Base-by-base conservation (phyloP, 208 protist genomes). In the Phytomonas sp. region DNA sequence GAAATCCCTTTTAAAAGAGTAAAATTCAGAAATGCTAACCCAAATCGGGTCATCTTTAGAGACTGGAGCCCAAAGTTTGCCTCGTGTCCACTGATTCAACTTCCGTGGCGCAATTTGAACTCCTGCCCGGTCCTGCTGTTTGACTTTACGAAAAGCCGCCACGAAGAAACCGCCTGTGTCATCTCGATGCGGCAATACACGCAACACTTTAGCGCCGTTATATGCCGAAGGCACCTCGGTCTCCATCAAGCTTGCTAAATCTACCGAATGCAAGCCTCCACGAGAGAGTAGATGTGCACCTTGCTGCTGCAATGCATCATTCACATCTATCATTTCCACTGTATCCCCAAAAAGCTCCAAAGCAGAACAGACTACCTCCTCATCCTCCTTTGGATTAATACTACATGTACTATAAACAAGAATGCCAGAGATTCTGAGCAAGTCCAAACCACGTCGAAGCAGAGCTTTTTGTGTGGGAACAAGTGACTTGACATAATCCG, bases 361-460 rank as follows among this genome's bases (percentile, higher is more conserved):
- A 0, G 70, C 90, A 4, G 85, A 77, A 53, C 84, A 90, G 11
- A 99, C 93, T 53, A 98, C 96, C 65, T 97, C 95, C 77, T 99
- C 97, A 67, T 98, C 90, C 78, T 99, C 97, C 71, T 98, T 92
- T 31, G 97, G 97, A 71, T 98, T 98, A 62, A 99, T 76, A 63
- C 93, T 97, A 80, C 98, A 99, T 17, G 97, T 99, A 67, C 94
- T 98, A 85, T 99, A 99, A 5, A 98, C 97, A 29, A 98, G 83
- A 32, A 93, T 74, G 36, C 98, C 97, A 46, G 67, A 83, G 31
- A 73, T 75, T 30, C 64, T 73, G 17, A 97, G 80, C 40, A 97
- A 71, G 59, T 97, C 93, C 15, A 97, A 76, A 26, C 89, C 95
- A 59, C 91, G 88, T 32, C 74, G 74, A 31, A 96, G 88, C 40